Base-by-base conservation (phyloP, 2,329 filamentous ascomycete genomes). In the Xylariaceae sp. region DNA sequence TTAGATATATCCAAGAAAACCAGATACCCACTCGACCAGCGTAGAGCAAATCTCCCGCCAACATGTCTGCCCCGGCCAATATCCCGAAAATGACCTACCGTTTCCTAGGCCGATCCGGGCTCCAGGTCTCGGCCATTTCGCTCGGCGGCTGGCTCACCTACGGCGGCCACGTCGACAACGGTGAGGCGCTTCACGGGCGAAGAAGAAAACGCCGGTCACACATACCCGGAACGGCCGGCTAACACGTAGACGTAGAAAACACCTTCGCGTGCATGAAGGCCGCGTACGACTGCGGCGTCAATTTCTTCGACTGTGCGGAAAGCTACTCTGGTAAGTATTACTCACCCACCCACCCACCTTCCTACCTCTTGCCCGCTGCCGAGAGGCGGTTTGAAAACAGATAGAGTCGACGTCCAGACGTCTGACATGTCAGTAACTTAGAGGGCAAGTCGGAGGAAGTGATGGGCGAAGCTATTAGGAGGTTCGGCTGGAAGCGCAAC, bases 71-170 rank as follows among this genome's bases (percentile, higher is more conserved):
- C 18, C 54, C 60, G 54, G 21, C 61, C 40, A 50, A 65, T 49
- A 61, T 75, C 7, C 73, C 76, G 2, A 74, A 77, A 58, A 90
- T 90, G 88, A 79, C 87, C 67, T 90, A 90, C 74, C 85, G 88
- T 64, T 86, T 85, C 73, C 80, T 91, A 7, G 89, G 89, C 67
- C 82, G 82, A 40, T 88, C 87, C 16, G 89, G 89, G 51, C 80
- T 92, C 18, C 85, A 91, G 71, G 88, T 92, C 32, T 91, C 88
- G 23, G 81, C 85, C 44, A 88, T 92, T 60, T 87, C 86, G 1
- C 78, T 92, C 2, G 89, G 86, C 56, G 84, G 86, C 63, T 88
- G 86, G 87, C 78, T 92, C 50, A 91, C 89, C 0, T 91, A 90
- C 63, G 89, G 89, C 51, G 88, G 88, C 18, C 86, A 90, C 64